Evolutionary conservation across 768 basidiomycete species (phyloP).

Genomic region (Suillus cothurnatus): DNA sequence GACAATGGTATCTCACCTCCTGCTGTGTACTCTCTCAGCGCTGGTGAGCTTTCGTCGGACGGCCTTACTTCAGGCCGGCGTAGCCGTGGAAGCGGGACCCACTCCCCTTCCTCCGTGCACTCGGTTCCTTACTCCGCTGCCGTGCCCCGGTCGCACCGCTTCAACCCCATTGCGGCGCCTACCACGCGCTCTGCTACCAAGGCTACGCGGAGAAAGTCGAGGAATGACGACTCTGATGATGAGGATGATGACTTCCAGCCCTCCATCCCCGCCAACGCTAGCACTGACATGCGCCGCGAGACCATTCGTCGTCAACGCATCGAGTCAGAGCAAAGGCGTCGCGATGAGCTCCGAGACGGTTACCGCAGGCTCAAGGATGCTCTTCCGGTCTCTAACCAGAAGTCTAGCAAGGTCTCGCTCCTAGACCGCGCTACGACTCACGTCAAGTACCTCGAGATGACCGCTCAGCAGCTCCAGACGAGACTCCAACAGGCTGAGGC

Average conservation of each 20-base stretch:
- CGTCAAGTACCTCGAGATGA: slow-evolving; percentile 84
- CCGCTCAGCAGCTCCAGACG: slow-evolving; percentile 72
- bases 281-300: slow-evolving; percentile 78
- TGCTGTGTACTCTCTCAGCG: slow-evolving; percentile 69
- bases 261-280: slow-evolving; percentile 40
- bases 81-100: slow-evolving; percentile 71
- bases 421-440: slow-evolving; percentile 88
- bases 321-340: slow-evolving; percentile 89
- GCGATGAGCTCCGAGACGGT: slow-evolving; percentile 91
- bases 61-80: slow-evolving; percentile 62
- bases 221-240: slow-evolving; percentile 72
- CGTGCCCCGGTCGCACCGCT: slow-evolving; percentile 76
- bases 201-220: slow-evolving; percentile 45
- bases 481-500: slow-evolving; percentile 77
- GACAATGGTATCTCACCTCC: slow-evolving; percentile 71
- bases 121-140: slow-evolving; percentile 56
- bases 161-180: slow-evolving; percentile 67
- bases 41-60: slow-evolving; percentile 76
- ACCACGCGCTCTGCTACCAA: slow-evolving; percentile 56
- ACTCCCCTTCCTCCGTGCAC: slow-evolving; percentile 49
- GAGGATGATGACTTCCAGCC: slow-evolving; percentile 78
- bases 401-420: slow-evolving; percentile 89
- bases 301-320: slow-evolving; percentile 91
- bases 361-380: slow-evolving; percentile 90
- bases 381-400: slow-evolving; percentile 88